Base-by-base conservation (phyloP, 371 early-diverging fungal species). In the Rhizopus delemar region DNA sequence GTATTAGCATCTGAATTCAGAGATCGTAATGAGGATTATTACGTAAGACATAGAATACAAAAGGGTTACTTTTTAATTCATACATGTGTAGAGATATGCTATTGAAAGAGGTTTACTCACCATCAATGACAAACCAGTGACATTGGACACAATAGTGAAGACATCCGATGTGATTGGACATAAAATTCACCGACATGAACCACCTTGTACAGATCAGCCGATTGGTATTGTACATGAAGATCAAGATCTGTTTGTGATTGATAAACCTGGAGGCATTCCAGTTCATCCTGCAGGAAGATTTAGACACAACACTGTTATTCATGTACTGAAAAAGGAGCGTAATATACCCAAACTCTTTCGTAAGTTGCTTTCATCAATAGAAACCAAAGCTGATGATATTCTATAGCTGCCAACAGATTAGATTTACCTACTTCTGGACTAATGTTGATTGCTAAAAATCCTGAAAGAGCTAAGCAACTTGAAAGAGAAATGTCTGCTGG, bases 361-460 rank as follows among this genome's bases (percentile, higher is more conserved):
- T 90, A 83, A 80, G 8, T n/a, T 28, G 6, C 22, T 53, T 16
- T 2, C 8, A 8, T 15, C 28, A 3, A 4, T 48, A 28, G 15
- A 35, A 8, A 8, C 3, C 8, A 35, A 33, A 2, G 3, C n/a
- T 32, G 12, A 9, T 33, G 34, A 3, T 7, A 41, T 46, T n/a
- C n/a, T 41, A 3, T 53, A 88, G 88, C 92, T 29, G 82, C 86
- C 45, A 96, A 98, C 74, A 81, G 98, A 36, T 74, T 98, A 62
- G 98, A 98, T 77, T 84, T 97, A 15, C 82, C 95, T 50, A 97
- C 97, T 0, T 95, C 95, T 3, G 98, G 98, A 3, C 63, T 98
- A 4, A 82, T 93, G 81, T 74, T 98, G 12, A 76, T 98, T 28
- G 92, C 90, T 0, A 69, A 72, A 4, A 90, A 78, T 29, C 72